A percentile compares a stretch with the other conserved stretches of the same genome.
Conservation (phyloP, 2,329 filamentous ascomycete genomes). For the Xylaria arbuscula region DNA sequence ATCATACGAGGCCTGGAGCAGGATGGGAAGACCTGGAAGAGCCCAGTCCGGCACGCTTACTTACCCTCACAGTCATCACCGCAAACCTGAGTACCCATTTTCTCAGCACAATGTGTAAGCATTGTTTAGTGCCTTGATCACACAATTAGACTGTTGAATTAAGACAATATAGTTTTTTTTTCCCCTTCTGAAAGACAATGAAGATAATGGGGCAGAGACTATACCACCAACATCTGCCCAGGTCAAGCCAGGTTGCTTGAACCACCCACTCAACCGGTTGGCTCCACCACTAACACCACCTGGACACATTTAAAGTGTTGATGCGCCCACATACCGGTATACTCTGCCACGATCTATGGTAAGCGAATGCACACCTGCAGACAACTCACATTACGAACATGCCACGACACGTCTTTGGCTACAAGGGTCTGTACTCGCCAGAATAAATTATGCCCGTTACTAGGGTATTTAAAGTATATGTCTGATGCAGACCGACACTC, state of each 20-base stretch:
- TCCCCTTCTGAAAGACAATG: background rate
- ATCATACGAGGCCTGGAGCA: conserved; percentile 34
- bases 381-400: background rate
- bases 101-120: background rate
- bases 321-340: background rate
- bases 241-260: background rate
- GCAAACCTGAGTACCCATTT: background rate
- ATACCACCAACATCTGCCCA: background rate
- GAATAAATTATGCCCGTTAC: background rate
- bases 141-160: background rate
- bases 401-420: background rate
- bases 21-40: conserved; percentile 35
- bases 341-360: background rate
- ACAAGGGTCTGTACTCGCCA: background rate
- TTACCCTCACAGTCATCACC: background rate
- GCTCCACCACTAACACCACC: background rate
- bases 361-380: conserved; percentile 2
- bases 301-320: background rate
- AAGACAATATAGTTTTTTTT: background rate
- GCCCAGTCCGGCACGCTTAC: conserved; percentile 21
- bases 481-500: background rate
- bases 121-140: background rate
- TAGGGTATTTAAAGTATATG: too few relatives aligned
- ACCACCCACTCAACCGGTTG: background rate
- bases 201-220: background rate